Evolutionary conservation across 441 rosid genomes (phyloP).

Genomic region (Metrosideros polymorpha): DNA sequence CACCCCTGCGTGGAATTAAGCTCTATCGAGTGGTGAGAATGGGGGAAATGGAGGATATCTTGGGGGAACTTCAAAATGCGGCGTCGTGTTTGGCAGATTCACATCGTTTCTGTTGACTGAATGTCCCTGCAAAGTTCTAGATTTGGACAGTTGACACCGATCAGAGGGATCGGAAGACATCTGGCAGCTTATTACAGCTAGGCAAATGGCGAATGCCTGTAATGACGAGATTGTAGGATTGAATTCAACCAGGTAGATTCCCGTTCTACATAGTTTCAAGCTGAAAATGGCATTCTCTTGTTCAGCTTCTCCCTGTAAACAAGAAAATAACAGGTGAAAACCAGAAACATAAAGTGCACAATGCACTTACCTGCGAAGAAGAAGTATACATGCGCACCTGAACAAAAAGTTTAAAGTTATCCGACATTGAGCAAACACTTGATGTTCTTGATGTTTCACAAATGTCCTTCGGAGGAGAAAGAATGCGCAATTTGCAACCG

Average conservation of each 20-base stretch:
- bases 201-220: neutral
- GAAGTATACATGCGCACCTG: slow-evolving; percentile 25
- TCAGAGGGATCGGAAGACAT: neutral
- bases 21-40: neutral
- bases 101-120: neutral
- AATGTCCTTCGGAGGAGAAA: slow-evolving; percentile 21
- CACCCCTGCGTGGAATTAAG: neutral
- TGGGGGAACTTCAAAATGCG: neutral
- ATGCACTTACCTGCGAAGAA: neutral
- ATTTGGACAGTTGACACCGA: neutral
- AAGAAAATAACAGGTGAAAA: neutral
- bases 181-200: neutral
- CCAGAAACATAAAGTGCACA: neutral
- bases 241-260: neutral
- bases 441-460: slow-evolving; percentile 10
- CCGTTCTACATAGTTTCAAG: neutral
- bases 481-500: slow-evolving; percentile 59
- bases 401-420: slow-evolving; percentile 36
- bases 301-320: neutral
- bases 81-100: neutral
- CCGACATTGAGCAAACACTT: slow-evolving; percentile 9
- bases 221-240: neutral
- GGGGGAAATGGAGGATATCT: neutral
- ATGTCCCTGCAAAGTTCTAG: neutral
- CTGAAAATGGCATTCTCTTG: neutral